Evolutionary conservation across 1,284 basidiomycete species (phyloP), one percentile per base, ranked within the genome.

Genomic region (Tilletiaria anomala): DNA sequence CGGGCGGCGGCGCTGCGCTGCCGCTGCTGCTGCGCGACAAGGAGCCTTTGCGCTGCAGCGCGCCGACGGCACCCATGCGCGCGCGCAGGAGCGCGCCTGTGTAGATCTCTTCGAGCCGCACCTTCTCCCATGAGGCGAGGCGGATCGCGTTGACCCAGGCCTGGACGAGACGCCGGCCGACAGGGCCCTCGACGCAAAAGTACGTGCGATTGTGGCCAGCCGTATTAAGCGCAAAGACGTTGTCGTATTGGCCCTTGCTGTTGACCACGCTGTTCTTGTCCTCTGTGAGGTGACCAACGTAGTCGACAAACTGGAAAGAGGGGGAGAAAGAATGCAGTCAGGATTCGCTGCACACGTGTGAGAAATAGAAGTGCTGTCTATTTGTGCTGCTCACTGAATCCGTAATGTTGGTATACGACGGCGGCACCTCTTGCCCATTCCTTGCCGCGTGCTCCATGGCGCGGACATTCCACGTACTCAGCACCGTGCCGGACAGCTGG

Each of bases 91-190:
- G 71, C 70, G 94, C 85, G 2, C 88, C 89, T 0, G 91, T 96
- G 68, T 97, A 97, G 45, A 97, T 87, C 69, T 96, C 91, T 68
- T 94, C 88, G 17, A 96, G 74, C 19, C 89, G 78, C 1, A 85
- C 83, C 56, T 93, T 87, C 69, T 97, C 91, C 87, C 89, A 97
- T 39, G 83, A 77, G 6, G 83, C 79, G 5, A 97, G 75, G 14
- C 93, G 80, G 29, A 97, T 75, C 5, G 87, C 87, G 17, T 84
- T 80, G 15, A 85, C 79, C 89, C 89, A 96, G 5, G 61, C 56
- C 45, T 62, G 61, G 17, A 63, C 54, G 39, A 57, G 48, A 24
- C 56, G 54, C 39, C 60, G 50, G 33, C 56, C 61, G 19, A 54
- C 48, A 35, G 55, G 53, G 38, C 60, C 55, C 36, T 65, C 54